Evolutionary conservation across 2,329 filamentous ascomycete genomes (phyloP), one percentile per base, ranked within the genome.

Genomic region (Colletotrichum sansevieriae): DNA sequence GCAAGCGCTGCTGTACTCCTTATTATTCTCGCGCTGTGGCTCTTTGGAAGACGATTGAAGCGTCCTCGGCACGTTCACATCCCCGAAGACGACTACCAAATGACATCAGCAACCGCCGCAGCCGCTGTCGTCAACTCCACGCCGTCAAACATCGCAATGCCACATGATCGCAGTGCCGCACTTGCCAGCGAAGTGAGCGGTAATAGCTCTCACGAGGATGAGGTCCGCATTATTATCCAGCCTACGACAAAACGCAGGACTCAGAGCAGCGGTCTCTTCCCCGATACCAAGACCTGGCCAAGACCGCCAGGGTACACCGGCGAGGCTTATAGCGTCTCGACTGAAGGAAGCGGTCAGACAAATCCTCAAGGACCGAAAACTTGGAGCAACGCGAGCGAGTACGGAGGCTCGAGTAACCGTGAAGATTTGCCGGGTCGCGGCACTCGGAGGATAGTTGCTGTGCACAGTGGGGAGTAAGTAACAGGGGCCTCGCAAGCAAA

Each of bases 381-480:
- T 15, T 78, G 77, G 77, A 77, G 76, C 63, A 73, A 74, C 25
- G 72, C 72, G 9, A 78, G 76, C 60, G 75, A 78, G 63, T 67
- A 74, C 47, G 73, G 74, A 33, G 58, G 68, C 22, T 51, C 68
- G 6, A 18, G 18, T 3, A 55, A 57, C 9, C 47, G 33, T 18
- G 55, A 57, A 7, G 58, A 18, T 7, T 5, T 33, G 15, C n/a
- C n/a, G 12, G n/a, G 52, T 6, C 15, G 52, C 39, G 12, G 35
- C 6, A 37, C 10, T 13, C 20, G 6, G 2, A 20, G 20, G 8
- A 22, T 13, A 2, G 8, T 20, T 20, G 13, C 49, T 15, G 18
- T 18, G n/a, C 49, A n/a, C 0, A 35, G n/a, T 54, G 25, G 5
- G 10, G 9, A 20, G 49, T 1, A 8, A 29, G 7, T 9, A 29